Percentiles rank a stretch among this genome's conserved stretches.
These are phyloP conservation scores for Lactifluus subvellereus DNA, from an alignment of 768 basidiomycete genomes.

Conservation along the genomic window DNA sequence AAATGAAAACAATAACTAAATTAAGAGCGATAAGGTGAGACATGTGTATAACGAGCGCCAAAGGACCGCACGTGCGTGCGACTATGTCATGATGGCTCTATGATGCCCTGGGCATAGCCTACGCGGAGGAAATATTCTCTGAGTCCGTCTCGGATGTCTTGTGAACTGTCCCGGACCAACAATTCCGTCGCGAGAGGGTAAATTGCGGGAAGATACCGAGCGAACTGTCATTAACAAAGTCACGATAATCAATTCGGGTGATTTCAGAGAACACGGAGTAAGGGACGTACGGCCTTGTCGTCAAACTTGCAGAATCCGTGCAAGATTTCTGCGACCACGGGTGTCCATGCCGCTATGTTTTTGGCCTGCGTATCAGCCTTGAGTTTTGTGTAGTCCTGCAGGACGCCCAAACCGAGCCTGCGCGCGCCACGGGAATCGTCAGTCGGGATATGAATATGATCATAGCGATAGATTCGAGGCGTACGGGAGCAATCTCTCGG, in stretches of 20 bases:
- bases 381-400: conserved; percentile 87
- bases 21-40: conserved; percentile 4
- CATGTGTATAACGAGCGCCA: neutral
- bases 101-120: conserved; percentile 64
- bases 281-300: conserved; percentile 73
- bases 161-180: conserved; percentile 71
- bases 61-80: neutral
- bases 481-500: conserved; percentile 64
- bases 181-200: conserved; percentile 89
- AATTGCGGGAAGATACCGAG: conserved; percentile 79
- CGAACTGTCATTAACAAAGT: conserved; percentile 51
- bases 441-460: neutral
- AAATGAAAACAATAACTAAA: conserved; percentile 3
- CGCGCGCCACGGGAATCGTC: conserved; percentile 13
- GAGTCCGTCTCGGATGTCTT: conserved; percentile 77
- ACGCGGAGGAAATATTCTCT: conserved; percentile 78
- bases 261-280: neutral
- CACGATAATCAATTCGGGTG: neutral
- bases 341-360: conserved; percentile 96
- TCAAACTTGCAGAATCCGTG: conserved; percentile 88
- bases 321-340: conserved; percentile 94
- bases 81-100: conserved; percentile 41
- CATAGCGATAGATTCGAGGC: conserved; percentile 21
- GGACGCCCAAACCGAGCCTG: conserved; percentile 81
- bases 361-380: conserved; percentile 87